Base-by-base conservation (phyloP, 225 moss, liverwort and hornwort genomes). In the Asterella californica region DNA sequence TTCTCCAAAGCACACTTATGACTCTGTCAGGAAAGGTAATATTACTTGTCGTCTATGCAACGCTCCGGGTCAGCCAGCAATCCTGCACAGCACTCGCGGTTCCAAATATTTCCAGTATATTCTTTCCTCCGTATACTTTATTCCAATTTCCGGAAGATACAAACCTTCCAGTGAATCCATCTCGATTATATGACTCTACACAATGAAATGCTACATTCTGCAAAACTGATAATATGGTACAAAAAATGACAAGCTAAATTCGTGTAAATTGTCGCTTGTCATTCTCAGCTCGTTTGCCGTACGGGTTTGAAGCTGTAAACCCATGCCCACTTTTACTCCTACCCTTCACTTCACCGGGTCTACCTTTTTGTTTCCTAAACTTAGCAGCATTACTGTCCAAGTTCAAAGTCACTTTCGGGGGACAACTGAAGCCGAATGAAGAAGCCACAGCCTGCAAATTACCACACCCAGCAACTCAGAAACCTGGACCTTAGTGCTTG, bases 301-400 rank as follows among this genome's bases (percentile, higher is more conserved):
- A 99, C 12, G 97, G 97, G 81, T 95, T 95, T 63, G 84, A 86
- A 70, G 93, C 84, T 82, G 91, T 93, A 36, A 99, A 99, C 73
- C 92, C 90, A 77, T 99, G 97, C 32, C 92, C 93, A 24, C 92
- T 88, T 65, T 73, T 84, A 70, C 75, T 83, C 54, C 86, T 88
- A 25, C 88, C 89, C 73, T 85, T 90, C 0, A 74, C 74, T 45
- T 48, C 70, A 15, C 74, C 86, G 38, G 82, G 72, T 10, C 76
- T 84, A 29, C 83, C 84, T 19, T 89, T 87, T 8, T 88, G 85
- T 82, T 93, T 99, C 90, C 95, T 92, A n/a, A 95, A 99, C 83
- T 99, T 99, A 0, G 97, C 92, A 11, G 95, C 95, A 80, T 78
- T 99, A 76, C 97, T 99, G 80, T 99, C 97, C 5, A 99, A 81